phyloP scores from a whole-genome alignment of 257 asterid genomes.

The Primulina eburnea region DNA sequence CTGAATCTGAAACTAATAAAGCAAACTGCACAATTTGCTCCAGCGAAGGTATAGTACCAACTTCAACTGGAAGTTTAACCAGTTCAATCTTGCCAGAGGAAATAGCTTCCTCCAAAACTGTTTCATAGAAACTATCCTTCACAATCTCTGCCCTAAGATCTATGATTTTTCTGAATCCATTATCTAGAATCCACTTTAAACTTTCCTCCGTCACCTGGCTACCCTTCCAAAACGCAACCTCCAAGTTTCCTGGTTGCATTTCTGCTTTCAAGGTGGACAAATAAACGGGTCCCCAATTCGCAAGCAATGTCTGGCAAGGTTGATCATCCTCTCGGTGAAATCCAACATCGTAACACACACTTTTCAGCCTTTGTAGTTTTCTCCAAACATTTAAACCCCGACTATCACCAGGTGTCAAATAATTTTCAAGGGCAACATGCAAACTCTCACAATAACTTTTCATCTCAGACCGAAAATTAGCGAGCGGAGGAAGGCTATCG shows the following conservation, averaged over 20 bases:
- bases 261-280: conserved; percentile 52
- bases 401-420: conserved; percentile 72
- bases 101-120: conserved; percentile 47
- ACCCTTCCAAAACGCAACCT: conserved; percentile 86
- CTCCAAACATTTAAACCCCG: conserved; percentile 77
- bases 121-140: conserved; percentile 76
- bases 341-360: conserved; percentile 83
- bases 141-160: conserved; percentile 90
- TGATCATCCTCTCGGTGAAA: conserved; percentile 66
- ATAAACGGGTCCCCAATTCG: conserved; percentile 81
- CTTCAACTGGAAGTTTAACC: conserved; percentile 80
- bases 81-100: conserved; percentile 57
- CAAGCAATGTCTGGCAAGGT: conserved; percentile 76
- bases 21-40: conserved; percentile 75
- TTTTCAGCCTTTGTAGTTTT: conserved; percentile 78
- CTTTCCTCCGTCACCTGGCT: conserved; percentile 95
- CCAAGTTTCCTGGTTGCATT: conserved; percentile 33
- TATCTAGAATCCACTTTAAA: conserved; percentile 70
- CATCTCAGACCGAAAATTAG: conserved; percentile 89
- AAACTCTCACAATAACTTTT: conserved; percentile 94
- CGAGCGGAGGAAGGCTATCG: conserved; percentile 80
- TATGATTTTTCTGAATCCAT: conserved; percentile 75
- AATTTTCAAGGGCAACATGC: conserved; percentile 80
- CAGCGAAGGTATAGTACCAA: conserved; percentile 71
- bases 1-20: conserved; percentile 58